Evolutionary conservation across 2,329 filamentous ascomycete genomes (phyloP), one percentile per base, ranked within the genome.

Genomic region (Fusarium kyushuense): DNA sequence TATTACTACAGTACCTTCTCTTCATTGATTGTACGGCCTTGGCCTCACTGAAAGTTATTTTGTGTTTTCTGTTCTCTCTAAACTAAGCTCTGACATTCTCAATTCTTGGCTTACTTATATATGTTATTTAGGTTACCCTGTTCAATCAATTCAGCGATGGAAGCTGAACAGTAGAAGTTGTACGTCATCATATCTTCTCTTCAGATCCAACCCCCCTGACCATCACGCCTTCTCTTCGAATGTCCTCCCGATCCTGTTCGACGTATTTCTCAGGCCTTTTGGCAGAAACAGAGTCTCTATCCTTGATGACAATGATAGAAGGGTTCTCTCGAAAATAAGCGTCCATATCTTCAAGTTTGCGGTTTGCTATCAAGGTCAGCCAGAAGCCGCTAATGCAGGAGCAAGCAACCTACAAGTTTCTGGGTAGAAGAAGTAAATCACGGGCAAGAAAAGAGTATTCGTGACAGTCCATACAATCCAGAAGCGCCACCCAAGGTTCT

Each of bases 401-500:
- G 3, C 6, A 4, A n/a, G 13, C 5, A 8, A 29, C 53, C 35
- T 25, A 46, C 65, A 59, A 2, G 84, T 85, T 62, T 85, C 83
- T 0, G 83, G 82, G 54, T 84, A 85, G 52, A 84, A 78, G 53
- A 84, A 78, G 70, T 83, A 85, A 13, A 83, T 82, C 40, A 83
- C 76, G 0, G 82, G 83, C 7, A 85, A 25, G 52, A 84, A 84
- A 5, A 77, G 65, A 45, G 80, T 78, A 71, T 83, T 84, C 56
- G 85, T 80, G 16, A 83, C 78, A 3, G 82, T 79, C 78, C 81
- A 87, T 53, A 87, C 80, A 33, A 87, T 80, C 76, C 81, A 87
- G 71, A 84, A 87, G 38, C 79, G 80, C 79, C 83, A 87, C 2
- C 80, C 80, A 0, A 87, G 77, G 21, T 81, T 83, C 19, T 80